phyloP scores from a whole-genome alignment of 1,139 yeast species.

The Kodamaea ohmeri region DNA sequence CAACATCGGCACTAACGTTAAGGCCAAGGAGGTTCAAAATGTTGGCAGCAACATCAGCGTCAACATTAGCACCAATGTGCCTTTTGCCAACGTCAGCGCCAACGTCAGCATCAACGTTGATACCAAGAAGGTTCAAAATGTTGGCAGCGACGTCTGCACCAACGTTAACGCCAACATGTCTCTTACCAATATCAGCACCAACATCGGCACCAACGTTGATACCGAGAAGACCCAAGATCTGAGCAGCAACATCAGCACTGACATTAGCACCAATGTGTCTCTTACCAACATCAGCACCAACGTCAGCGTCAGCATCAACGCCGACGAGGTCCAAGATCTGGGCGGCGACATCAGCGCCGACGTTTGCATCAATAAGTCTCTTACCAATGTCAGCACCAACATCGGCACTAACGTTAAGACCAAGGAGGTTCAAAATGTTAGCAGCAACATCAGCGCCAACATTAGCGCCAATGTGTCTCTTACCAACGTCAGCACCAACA shows the following conservation, averaged over 20 bases:
- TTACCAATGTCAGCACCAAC: conserved; percentile 11
- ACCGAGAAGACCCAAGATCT: conserved; percentile 8
- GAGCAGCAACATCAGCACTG: conserved; percentile 20
- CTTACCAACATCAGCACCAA: conserved; percentile 18
- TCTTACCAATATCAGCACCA: conserved; percentile 13
- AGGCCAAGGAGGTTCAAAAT: conserved; percentile 6
- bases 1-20: conserved; percentile 4
- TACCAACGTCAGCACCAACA: conserved; percentile 7
- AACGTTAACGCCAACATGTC: conserved; percentile 21
- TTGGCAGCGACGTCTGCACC: conserved; percentile 7
- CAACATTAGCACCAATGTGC: conserved; percentile 4
- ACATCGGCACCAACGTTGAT: conserved; percentile 5
- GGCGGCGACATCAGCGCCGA: conserved; percentile 5
- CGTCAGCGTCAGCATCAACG: conserved; percentile 5
- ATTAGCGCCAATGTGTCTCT: conserved; percentile 6
- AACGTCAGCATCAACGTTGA: conserved; percentile 6
- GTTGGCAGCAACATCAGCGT: conserved; percentile 3
- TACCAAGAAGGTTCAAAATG: conserved; percentile 5
- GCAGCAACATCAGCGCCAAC: conserved; percentile 7
- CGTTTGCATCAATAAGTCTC: conserved; percentile 4
- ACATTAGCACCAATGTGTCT: conserved; percentile 21
- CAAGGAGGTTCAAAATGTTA: too few relatives aligned
- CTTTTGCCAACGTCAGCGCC: conserved; percentile 7
- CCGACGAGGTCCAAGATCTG: conserved; percentile 4
- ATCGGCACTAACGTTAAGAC: conserved; percentile 4